Evolutionary conservation across 495 filamentous ascomycete species (phyloP), one percentile per base, ranked within the genome.

Genomic region (Podospora bellae-mahoneyi): DNA sequence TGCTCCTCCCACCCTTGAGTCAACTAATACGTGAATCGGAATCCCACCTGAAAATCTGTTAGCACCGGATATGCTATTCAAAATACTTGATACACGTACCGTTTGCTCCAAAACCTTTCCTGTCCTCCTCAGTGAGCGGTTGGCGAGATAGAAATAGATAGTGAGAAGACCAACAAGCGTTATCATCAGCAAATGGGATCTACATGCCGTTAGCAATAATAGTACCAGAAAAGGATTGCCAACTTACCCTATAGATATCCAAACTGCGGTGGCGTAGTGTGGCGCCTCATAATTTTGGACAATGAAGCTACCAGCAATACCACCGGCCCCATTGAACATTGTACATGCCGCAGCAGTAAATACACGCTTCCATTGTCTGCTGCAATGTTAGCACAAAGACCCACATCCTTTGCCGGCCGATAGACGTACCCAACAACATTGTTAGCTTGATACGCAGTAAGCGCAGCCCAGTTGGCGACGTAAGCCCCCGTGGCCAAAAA

Each of bases 401-500:
- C 23, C 59, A 27, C 64, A 58, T 19, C 53, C 44, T 65, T 65
- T 84, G 16, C 19, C 0, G 18, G 23, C 1, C n/a, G 2, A n/a
- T 23, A 18, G 39, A 66, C 68, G 28, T 71, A 76, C 72, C 74
- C 87, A 10, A 84, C 84, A 30, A 92, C 85, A 72, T 92, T 92
- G 72, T 88, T 91, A 3, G 87, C 85, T 71, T 90, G 88, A 69
- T 90, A 93, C 0, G 90, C 86, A 70, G 87, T 91, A 64, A 93
- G 77, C 2, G 90, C 91, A 0, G 90, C 90, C 90, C 91, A 94
- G 68, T 94, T 94, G 3, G 85, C 87, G 4, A 94, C 84, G 70
- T 93, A 94, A 0, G 91, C 90, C 0, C 91, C 91, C 0, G 90
- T 93, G 0, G 90, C 88, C 2, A 94, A 84, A 74, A 87, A 93